These are phyloP conservation scores for Phlyctochytrium bullatum DNA, from an alignment of 192 early-diverging fungal species.

Conservation along the genomic window DNA sequence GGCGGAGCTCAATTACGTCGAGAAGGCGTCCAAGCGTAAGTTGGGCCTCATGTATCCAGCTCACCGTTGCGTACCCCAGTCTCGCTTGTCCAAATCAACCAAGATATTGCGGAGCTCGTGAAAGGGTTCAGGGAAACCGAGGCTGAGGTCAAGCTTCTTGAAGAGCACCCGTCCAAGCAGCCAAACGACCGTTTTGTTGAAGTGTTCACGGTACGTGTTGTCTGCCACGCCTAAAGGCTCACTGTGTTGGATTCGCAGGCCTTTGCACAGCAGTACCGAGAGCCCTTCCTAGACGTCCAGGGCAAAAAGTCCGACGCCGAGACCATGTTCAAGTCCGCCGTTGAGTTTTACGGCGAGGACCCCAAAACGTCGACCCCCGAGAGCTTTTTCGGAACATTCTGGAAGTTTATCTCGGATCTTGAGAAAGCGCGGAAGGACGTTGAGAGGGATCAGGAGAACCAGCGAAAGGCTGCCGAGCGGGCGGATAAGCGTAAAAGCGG, in stretches of 20 bases:
- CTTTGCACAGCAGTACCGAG: not conserved
- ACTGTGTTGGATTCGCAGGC: not conserved
- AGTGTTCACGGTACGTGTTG: not conserved
- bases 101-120: conserved; percentile 25
- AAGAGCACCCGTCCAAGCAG: not conserved
- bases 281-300: conserved; percentile 28
- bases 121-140: conserved; percentile 12
- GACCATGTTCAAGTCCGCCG: conserved; percentile 20
- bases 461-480: conserved; percentile 17
- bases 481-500: conserved; percentile 14
- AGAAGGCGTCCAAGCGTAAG: conserved; percentile 24
- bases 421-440: conserved; percentile 45
- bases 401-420: conserved; percentile 18
- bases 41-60: not conserved
- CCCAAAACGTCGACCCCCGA: conserved; percentile 27
- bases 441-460: conserved; percentile 31
- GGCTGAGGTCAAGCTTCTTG: conserved; percentile 5
- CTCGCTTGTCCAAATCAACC: conserved; percentile 19
- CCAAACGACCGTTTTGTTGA: not conserved
- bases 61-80: conserved; percentile 5
- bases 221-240: not conserved
- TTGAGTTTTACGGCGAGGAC: conserved; percentile 38
- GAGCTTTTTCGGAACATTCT: conserved; percentile 24
- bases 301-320: conserved; percentile 28
- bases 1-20: conserved; percentile 18